These are phyloP conservation scores for Striga asiatica DNA, from an alignment of 257 asterid species.

Conservation along the genomic window DNA sequence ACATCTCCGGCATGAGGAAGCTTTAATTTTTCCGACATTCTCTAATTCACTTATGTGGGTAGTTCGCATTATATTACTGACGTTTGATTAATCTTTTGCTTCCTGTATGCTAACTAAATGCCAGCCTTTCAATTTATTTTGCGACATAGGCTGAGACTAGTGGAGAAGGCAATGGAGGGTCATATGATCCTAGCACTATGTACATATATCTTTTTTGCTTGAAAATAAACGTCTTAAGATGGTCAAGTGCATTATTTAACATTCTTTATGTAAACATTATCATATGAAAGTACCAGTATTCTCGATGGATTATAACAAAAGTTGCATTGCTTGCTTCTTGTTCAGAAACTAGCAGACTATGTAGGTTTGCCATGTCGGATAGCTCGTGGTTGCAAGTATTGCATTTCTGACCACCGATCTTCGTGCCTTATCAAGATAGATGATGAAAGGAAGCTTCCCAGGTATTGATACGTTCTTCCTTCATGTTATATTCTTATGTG, in stretches of 20 bases:
- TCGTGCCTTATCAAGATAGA: conserved; percentile 77
- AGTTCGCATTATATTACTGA: background rate
- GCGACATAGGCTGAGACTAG: no score
- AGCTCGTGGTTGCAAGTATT: conserved; percentile 91
- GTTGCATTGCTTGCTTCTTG: background rate
- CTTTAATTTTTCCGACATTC: background rate
- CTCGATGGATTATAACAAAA: background rate
- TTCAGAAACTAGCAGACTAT: conserved; percentile 89
- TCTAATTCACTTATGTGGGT: background rate
- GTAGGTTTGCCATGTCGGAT: conserved; percentile 98
- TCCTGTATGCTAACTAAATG: background rate
- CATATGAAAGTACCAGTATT: background rate
- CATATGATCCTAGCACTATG: no score
- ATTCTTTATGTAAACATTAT: background rate
- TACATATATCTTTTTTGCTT: background rate
- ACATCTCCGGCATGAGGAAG: background rate
- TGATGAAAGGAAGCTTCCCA: conserved; percentile 50
- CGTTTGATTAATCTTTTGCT: background rate
- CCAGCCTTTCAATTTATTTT: no score
- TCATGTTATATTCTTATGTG: background rate
- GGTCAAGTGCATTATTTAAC: conserved; percentile 2
- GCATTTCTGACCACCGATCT: conserved; percentile 79
- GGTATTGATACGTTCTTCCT: conserved; percentile 30
- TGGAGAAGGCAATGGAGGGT: background rate
- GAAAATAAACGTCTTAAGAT: background rate